Conservation (phyloP, 352 stramenopile species). For the Phytophthora nicotianae region DNA sequence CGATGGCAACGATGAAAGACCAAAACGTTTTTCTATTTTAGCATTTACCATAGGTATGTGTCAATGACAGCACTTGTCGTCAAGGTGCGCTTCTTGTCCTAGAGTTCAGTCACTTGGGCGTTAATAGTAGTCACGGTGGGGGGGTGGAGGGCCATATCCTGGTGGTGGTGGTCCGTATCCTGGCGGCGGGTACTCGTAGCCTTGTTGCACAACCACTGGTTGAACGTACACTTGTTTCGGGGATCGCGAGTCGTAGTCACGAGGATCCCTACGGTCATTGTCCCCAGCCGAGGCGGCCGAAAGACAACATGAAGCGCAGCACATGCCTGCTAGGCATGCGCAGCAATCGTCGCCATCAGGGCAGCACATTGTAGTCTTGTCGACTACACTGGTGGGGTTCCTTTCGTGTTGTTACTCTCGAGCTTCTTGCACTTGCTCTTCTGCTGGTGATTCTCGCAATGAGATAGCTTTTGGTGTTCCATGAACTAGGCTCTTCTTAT, state of each 20-base stretch:
- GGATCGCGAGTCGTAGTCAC: conserved; percentile 25
- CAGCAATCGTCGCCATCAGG: conserved; percentile 36
- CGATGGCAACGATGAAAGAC: no score
- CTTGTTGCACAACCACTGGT: conserved; percentile 32
- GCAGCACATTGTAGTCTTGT: conserved; percentile 20
- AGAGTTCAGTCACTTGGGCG: neutral
- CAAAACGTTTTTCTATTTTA: conserved; percentile 10
- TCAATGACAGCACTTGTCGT: neutral
- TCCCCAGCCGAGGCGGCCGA: conserved; percentile 22
- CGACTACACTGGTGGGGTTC: neutral
- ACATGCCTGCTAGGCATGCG: conserved; percentile 29
- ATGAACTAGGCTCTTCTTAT: no score
- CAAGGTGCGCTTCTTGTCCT: neutral
- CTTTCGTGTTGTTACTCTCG: conserved; percentile 1
- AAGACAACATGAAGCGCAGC: conserved; percentile 35
- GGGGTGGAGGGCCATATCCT: conserved; percentile 23
- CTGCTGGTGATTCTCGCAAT: conserved; percentile 24
- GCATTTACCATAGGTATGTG: no score
- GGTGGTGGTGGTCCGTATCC: conserved; percentile 23
- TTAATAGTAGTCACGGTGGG: conserved; percentile 26
- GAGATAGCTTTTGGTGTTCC: neutral
- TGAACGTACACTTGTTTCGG: conserved; percentile 32
- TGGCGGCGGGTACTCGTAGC: conserved; percentile 20
- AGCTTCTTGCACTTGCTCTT: conserved; percentile 11
- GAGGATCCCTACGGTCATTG: conserved; percentile 14